Evolutionary conservation across 345 rosid species (phyloP), one percentile per base, ranked within the genome.

Genomic region (Schrenkiella parvula): DNA sequence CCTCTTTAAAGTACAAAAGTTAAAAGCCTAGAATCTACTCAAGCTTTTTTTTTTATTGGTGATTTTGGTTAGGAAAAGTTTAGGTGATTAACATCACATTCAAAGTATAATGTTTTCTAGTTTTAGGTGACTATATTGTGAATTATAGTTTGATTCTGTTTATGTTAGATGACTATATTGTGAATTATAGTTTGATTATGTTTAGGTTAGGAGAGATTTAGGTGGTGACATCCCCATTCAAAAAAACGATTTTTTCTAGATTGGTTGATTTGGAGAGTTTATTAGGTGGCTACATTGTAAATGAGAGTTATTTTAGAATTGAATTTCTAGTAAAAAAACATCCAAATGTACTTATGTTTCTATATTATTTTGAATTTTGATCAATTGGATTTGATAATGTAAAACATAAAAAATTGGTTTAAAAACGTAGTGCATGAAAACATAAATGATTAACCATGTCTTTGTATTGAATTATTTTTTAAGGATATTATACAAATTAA

Each of bases 1-100:
- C 69, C 39, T 64, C 66, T 76, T 76, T 70, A 53, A 70, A 70
- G 75, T 70, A 22, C 71, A 70, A 70, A 76, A 70, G 75, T 69
- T 70, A 46, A 35, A 54, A 31, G 41, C 39, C 19, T 54, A 63
- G 75, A 70, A 62, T 76, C 68, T 60, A 74, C 46, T 55, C 69
- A 52, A n/a, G 21, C 34, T 21, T 4, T 17, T 31, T 10, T 29
- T 18, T 17, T 55, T 8, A 46, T 54, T 54, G 50, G 17, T 71
- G 57, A 23, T 29, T 43, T 72, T n/a, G 37, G 63, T 63, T 72
- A 63, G 47, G 76, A 42, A 54, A 42, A 39, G 19, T 14, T 63
- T 64, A 25, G 65, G 77, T 56, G 52, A 21, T 38, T 73, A 37
- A 14, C 22, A 65, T 25, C 32, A 17, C 42, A 55, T 35, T 73